Percentiles rank a stretch among this genome's conserved stretches.
phyloP scores from a whole-genome alignment of 2,329 filamentous ascomycete species.

The Cladophialophora immunda region DNA sequence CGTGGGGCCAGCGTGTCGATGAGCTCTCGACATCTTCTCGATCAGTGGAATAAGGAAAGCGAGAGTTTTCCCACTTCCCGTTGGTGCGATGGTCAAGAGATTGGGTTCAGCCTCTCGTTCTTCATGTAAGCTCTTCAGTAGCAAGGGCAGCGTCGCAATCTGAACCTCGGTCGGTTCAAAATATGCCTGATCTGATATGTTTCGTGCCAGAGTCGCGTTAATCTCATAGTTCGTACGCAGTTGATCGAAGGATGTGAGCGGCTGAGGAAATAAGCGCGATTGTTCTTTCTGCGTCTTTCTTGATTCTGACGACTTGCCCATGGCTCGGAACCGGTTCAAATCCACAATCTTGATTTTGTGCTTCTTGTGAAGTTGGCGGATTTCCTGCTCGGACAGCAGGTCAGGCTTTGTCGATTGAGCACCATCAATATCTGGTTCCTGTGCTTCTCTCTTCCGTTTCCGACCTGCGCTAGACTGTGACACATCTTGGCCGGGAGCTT shows the following conservation, averaged over 20 bases:
- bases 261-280: conserved; percentile 76
- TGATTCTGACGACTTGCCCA: conserved; percentile 43
- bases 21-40: conserved; percentile 71
- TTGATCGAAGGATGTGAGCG: conserved; percentile 78
- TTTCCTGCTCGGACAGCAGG: conserved; percentile 57
- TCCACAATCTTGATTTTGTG: conserved; percentile 87
- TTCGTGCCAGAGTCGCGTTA: conserved; percentile 75
- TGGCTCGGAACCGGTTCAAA: conserved; percentile 59
- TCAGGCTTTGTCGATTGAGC: not conserved
- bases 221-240: conserved; percentile 77
- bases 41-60: conserved; percentile 90
- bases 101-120: conserved; percentile 62
- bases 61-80: conserved; percentile 94
- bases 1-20: conserved; percentile 51
- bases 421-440: conserved; percentile 40
- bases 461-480: conserved; percentile 46
- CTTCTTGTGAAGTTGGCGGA: conserved; percentile 75
- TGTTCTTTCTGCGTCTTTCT: conserved; percentile 60
- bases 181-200: conserved; percentile 85
- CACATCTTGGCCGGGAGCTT: conserved; percentile 50
- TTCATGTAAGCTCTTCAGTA: conserved; percentile 63
- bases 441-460: conserved; percentile 46
- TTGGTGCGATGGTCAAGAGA: conserved; percentile 88
- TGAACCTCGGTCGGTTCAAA: conserved; percentile 92
- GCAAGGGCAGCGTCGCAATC: conserved; percentile 80